Evolutionary conservation across 2,329 filamentous ascomycete species (phyloP).

Genomic region (Aspergillus neoniger): DNA sequence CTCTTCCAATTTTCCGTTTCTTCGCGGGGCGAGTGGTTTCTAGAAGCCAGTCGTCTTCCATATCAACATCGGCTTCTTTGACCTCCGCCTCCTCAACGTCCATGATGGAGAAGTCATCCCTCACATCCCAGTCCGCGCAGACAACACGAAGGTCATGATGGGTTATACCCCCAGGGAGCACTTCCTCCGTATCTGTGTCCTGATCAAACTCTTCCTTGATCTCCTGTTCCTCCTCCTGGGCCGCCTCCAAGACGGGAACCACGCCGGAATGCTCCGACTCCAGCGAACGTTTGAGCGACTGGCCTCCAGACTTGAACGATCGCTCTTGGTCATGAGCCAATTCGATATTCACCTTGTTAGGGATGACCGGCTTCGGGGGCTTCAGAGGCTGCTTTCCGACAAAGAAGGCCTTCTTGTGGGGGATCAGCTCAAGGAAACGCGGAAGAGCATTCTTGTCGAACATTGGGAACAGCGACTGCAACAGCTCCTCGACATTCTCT

Average conservation of each 20-base stretch:
- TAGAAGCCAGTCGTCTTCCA: slow-evolving; percentile 51
- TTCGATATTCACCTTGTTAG: slow-evolving; percentile 86
- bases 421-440: slow-evolving; percentile 79
- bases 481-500: slow-evolving; percentile 71
- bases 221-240: slow-evolving; percentile 54
- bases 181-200: slow-evolving; percentile 61
- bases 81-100: slow-evolving; percentile 30
- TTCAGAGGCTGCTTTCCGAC: slow-evolving; percentile 77
- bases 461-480: slow-evolving; percentile 77
- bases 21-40: slow-evolving; percentile 59
- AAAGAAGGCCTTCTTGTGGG: slow-evolving; percentile 75
- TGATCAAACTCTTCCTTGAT: slow-evolving; percentile 54
- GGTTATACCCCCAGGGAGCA: slow-evolving; percentile 68
- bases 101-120: slow-evolving; percentile 54
- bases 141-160: slow-evolving; percentile 81
- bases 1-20: slow-evolving; percentile 61
- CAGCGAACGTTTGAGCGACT: slow-evolving; percentile 54
- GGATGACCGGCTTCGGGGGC: slow-evolving; percentile 77
- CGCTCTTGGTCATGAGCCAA: slow-evolving; percentile 84
- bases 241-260: slow-evolving; percentile 47
- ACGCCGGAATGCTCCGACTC: slow-evolving; percentile 60
- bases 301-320: slow-evolving; percentile 73
- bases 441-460: slow-evolving; percentile 76
- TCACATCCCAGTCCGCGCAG: slow-evolving; percentile 80
- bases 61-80: slow-evolving; percentile 21